phyloP scores from a whole-genome alignment of 768 basidiomycete genomes.

The Lactarius quietus region DNA sequence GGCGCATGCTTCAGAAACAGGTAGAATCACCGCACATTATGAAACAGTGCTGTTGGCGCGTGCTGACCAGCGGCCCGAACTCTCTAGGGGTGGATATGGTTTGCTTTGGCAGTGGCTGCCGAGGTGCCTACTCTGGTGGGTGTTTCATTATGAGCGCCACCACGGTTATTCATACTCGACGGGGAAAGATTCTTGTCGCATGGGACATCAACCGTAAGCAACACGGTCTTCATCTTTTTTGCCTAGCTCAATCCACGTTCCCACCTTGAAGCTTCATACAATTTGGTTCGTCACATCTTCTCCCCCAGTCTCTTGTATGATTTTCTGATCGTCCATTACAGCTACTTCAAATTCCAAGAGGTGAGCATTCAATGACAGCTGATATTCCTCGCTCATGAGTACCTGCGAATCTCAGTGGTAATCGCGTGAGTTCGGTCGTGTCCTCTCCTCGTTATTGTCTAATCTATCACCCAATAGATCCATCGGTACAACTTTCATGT shows the following conservation, averaged over 20 bases:
- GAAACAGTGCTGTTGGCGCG: too few relatives aligned
- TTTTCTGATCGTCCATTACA: background rate
- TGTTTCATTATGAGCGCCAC: background rate
- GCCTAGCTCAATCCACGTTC: background rate
- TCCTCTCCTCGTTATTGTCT: background rate
- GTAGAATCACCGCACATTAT: background rate
- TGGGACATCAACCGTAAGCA: constrained; percentile 8
- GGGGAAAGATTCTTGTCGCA: background rate
- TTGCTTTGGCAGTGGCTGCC: constrained; percentile 12
- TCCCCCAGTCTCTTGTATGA: background rate
- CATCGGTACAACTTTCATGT: constrained; percentile 3
- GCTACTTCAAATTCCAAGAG: constrained; percentile 14
- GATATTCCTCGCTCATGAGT: background rate
- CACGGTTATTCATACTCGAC: background rate
- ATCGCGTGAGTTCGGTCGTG: constrained; percentile 11
- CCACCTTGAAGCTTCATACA: background rate
- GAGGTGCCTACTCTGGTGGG: constrained; percentile 18
- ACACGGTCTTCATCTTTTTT: background rate
- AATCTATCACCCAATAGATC: background rate
- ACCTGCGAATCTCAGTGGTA: constrained; percentile 2
- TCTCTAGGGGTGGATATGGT: constrained; percentile 18
- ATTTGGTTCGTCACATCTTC: constrained; percentile 6
- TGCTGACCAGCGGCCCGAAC: background rate
- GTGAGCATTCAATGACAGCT: background rate
- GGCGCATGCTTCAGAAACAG: constrained; percentile 12